phyloP scores from a whole-genome alignment of 352 stramenopile genomes.

The Globisporangium cystogenes region DNA sequence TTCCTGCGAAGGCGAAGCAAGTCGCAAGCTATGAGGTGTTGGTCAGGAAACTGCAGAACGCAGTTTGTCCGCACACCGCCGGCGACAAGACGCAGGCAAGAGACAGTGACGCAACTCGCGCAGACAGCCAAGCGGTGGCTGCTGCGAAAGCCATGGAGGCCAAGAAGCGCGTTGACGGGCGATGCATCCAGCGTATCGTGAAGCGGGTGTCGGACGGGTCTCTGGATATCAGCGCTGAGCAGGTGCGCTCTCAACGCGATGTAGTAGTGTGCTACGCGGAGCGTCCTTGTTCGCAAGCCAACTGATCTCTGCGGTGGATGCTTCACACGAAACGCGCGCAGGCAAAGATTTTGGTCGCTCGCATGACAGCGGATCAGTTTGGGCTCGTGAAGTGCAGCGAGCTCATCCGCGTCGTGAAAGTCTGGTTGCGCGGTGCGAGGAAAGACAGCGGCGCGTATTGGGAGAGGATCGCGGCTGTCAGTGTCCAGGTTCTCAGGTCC shows the following conservation, averaged over 20 bases:
- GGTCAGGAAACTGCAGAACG: slow-evolving; percentile 26
- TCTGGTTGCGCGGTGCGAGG: slow-evolving; percentile 26
- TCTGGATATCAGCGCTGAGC: slow-evolving; percentile 17
- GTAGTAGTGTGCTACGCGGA: no score
- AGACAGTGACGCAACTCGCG: not conserved
- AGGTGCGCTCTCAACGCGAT: slow-evolving; percentile 18
- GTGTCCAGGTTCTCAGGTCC: slow-evolving; percentile 12
- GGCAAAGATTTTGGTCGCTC: slow-evolving; percentile 25
- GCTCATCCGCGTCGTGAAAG: slow-evolving; percentile 39
- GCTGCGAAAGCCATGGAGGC: slow-evolving; percentile 16
- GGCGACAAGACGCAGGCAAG: not conserved
- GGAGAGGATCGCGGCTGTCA: slow-evolving; percentile 21
- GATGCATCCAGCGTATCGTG: slow-evolving; percentile 36
- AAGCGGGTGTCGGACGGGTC: slow-evolving; percentile 33
- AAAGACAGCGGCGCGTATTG: slow-evolving; percentile 25
- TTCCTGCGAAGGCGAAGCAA: slow-evolving; percentile 3
- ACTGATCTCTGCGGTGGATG: not conserved
- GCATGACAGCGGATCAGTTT: slow-evolving; percentile 31
- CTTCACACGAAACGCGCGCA: slow-evolving; percentile 3
- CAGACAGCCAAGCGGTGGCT: slow-evolving; percentile 1
- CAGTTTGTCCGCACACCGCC: slow-evolving; percentile 10
- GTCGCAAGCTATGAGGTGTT: slow-evolving; percentile 19
- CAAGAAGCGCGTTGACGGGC: slow-evolving; percentile 31
- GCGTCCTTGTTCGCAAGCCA: not conserved
- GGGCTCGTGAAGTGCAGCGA: slow-evolving; percentile 44